These are phyloP conservation scores for Closterium sp. DNA, from an alignment of 139 green algal genomes.

Conservation along the genomic window DNA sequence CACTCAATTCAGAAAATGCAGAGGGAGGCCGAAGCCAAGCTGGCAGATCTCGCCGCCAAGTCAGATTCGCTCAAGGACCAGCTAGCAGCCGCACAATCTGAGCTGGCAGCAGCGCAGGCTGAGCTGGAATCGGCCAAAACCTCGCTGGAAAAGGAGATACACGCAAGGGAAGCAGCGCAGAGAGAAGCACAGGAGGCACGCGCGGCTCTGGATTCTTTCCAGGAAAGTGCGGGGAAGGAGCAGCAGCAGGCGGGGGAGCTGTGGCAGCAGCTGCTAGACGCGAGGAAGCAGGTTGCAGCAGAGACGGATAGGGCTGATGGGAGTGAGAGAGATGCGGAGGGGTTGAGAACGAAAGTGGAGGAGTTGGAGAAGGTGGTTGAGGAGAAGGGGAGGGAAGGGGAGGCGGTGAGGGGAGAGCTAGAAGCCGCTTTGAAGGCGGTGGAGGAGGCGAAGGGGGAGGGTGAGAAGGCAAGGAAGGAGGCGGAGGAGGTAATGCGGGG, in stretches of 20 bases:
- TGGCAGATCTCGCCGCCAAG: no score
- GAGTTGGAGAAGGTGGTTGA: not conserved
- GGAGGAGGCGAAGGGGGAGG: not conserved
- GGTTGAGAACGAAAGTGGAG: not conserved
- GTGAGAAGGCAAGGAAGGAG: not conserved
- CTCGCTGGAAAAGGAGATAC: no score
- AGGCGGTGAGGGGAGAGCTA: not conserved
- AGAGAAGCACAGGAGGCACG: no score
- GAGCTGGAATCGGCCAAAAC: no score
- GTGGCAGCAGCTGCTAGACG: not conserved
- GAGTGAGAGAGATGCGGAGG: not conserved
- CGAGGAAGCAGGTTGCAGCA: not conserved
- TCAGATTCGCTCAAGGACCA: no score
- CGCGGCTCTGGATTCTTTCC: no score
- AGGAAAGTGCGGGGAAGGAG: not conserved
- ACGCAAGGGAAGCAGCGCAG: no score
- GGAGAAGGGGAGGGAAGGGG: not conserved
- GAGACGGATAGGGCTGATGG: not conserved
- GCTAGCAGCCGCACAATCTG: no score
- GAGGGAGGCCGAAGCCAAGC: no score
- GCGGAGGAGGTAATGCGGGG: not conserved
- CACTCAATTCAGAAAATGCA: no score
- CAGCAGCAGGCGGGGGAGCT: not conserved
- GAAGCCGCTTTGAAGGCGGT: not conserved
- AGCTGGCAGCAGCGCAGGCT: no score